Evolutionary conservation across 1,284 basidiomycete genomes (phyloP), one percentile per base, ranked within the genome.

Genomic region (Boletus hoseneyae): DNA sequence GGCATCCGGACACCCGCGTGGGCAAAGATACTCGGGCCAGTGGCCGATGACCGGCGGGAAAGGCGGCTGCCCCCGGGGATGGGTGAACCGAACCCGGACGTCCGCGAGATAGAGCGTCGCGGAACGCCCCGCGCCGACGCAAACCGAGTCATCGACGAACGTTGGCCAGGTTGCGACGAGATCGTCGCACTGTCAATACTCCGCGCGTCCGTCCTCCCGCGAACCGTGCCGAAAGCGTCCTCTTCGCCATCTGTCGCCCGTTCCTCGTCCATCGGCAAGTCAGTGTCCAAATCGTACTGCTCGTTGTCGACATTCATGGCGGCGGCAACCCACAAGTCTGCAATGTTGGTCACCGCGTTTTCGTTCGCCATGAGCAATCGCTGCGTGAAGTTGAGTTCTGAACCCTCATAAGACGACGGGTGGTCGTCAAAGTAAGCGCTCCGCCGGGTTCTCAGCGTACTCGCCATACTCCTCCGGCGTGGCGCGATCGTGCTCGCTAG

Each of bases 291-390:
- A 41, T 52, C 66, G 56, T 46, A 69, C 6, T 73, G 72, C 34
- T 71, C 74, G 45, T 64, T 69, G 51, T 94, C 93, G 9, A 84
- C 89, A 52, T 91, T 92, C 73, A 93, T 91, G 4, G 93, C 93
- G 19, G 92, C 87, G 10, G 93, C 92, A 51, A 96, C 89, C 93
- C 93, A 96, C 13, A 96, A 73, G 70, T 95, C 93, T 5, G 90
- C 87, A 57, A 96, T 88, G 55, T 86, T 88, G 44, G 88, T 91
- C 7, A 94, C 90, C 1, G 89, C 86, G 62, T 91, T 88, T 65
- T 94, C 91, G 67, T 95, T 94, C 4, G 93, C 91, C 71, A 96
- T 84, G 25, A 96, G 73, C n/a, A 96, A 68, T 54, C 90, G 80
- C 64, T 97, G 92, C 0, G 95, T 90, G 59, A 98, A 92, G 61